phyloP scores from a whole-genome alignment of 495 filamentous ascomycete genomes.

The Podospora anserina region DNA sequence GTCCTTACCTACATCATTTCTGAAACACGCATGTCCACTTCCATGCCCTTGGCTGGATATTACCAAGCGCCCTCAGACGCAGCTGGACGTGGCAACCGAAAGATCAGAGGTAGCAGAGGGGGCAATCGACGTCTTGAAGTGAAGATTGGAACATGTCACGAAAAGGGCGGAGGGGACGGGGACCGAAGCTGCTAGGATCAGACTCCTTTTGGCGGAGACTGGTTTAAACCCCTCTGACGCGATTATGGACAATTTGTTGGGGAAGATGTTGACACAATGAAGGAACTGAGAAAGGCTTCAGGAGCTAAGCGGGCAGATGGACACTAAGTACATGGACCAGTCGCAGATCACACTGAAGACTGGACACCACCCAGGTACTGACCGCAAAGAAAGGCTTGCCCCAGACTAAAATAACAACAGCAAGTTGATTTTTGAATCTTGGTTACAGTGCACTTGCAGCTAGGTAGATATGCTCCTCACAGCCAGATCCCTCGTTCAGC shows the following conservation, averaged over 20 bases:
- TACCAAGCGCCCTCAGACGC: not conserved
- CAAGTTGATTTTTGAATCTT: too few relatives aligned
- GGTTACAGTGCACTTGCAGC: too few relatives aligned
- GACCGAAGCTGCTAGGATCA: not conserved
- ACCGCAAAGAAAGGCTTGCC: too few relatives aligned
- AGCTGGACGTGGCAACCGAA: not conserved
- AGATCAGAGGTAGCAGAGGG: not conserved
- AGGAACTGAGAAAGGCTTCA: not conserved
- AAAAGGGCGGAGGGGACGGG: not conserved
- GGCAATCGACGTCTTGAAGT: not conserved
- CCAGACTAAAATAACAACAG: too few relatives aligned
- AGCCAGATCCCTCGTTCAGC: too few relatives aligned
- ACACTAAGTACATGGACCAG: not conserved
- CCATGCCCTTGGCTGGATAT: too few relatives aligned
- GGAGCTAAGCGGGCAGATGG: not conserved
- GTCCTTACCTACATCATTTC: too few relatives aligned
- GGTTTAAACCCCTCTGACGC: not conserved
- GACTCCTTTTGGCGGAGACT: not conserved
- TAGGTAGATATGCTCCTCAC: too few relatives aligned
- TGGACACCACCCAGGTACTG: too few relatives aligned
- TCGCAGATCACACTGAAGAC: too few relatives aligned
- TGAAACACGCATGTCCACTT: too few relatives aligned
- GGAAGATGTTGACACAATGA: not conserved
- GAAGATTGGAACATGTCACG: not conserved
- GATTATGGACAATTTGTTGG: not conserved